Evolutionary conservation across 805 yeast genomes (phyloP), one percentile per base, ranked within the genome.

Genomic region (Myxozyma melibiosi): DNA sequence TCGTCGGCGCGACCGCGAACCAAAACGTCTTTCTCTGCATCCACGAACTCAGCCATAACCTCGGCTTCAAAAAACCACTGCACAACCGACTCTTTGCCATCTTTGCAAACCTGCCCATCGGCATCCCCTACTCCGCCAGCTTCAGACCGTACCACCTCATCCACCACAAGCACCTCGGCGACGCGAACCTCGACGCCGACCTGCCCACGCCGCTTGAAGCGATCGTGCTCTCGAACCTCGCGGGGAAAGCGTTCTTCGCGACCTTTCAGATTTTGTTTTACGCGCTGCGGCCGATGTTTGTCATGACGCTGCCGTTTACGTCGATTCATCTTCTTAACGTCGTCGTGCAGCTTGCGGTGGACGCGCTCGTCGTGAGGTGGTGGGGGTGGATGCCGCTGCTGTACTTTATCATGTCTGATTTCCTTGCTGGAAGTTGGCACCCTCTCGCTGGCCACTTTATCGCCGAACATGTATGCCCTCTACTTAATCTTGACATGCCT

Each of bases 391-490:
- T 83, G 57, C 72, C 94, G 0, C 70, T 87, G 40, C 68, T 74
- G 39, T 90, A 90, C 70, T 80, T 90, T 62, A 69, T 90, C 25
- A 74, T 86, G 70, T 84, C 91, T 38, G 85, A 95, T 0, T 88
- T 90, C 69, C 74, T 90, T 51, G 96, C 96, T 0, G 97, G 97
- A 1, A 88, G 96, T 0, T 76, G 88, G 68, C 97, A 90, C 68
- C 97, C 97, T 27, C 84, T 90, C 58, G 96, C 97, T 0, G 97
- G 97, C 20, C 97, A 90, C 74, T 90, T 90, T 73, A 88, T 90
- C 63, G 92, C 96, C n/a, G 97, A 90, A 70, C 97, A 90, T 70
- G 60, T 55, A 45, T 2, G 60, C n/a, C n/a, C n/a, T n/a, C n/a
- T 45, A 8, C 28, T 16, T 16, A 13, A n/a, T 16, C 33, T 2